Percentiles rank a stretch among this genome's conserved stretches.
Conservation (phyloP, 495 filamentous ascomycete genomes). For the Penicillium verhagenii region DNA sequence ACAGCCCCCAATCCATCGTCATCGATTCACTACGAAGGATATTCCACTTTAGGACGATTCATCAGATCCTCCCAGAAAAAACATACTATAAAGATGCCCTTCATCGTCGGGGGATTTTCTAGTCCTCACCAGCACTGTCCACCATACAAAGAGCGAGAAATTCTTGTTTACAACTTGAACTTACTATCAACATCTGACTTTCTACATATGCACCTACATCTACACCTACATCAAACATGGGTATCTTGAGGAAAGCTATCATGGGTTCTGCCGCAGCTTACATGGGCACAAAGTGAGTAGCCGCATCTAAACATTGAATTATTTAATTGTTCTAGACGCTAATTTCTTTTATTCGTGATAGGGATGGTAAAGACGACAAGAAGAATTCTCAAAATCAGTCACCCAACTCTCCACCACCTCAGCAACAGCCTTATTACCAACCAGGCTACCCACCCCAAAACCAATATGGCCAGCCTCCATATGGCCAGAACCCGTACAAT, state of each 20-base stretch:
- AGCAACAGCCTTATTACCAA: neutral
- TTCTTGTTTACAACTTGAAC: neutral
- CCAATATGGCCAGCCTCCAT: neutral
- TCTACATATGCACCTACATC: neutral
- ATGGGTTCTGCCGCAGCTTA: conserved; percentile 9
- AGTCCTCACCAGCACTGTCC: too few relatives aligned
- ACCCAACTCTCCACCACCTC: neutral
- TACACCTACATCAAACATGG: conserved; percentile 9
- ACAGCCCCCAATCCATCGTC: too few relatives aligned
- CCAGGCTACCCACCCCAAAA: neutral
- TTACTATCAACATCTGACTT: neutral
- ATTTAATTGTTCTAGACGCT: neutral
- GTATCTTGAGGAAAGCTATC: conserved; percentile 21
- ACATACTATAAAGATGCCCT: neutral
- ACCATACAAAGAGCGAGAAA: neutral
- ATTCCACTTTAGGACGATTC: too few relatives aligned
- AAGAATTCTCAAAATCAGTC: too few relatives aligned
- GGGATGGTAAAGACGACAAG: too few relatives aligned
- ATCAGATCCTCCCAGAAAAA: too few relatives aligned
- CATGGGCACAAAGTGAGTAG: conserved; percentile 13
- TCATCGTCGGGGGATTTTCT: neutral
- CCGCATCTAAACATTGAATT: neutral
- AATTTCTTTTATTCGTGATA: neutral
- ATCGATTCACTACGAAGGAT: too few relatives aligned
- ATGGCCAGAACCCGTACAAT: neutral